A percentile compares a stretch with the other conserved stretches of the same genome.
Conservation (phyloP, 148 eudicot genomes). For the Rhododendron ferrugineum region DNA sequence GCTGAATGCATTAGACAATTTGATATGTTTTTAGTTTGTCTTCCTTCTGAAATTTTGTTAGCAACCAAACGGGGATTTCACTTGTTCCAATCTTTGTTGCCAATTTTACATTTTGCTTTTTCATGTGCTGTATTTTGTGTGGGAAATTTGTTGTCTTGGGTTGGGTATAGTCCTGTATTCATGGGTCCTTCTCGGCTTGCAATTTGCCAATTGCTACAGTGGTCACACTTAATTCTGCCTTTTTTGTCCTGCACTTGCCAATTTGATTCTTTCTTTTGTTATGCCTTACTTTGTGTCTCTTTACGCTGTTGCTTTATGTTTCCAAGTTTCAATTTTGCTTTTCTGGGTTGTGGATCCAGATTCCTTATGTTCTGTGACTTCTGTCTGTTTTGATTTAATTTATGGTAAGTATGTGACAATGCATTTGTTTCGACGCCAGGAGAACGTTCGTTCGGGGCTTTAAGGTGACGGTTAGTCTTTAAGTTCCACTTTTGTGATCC, state of each 20-base stretch:
- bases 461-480: not conserved
- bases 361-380: not conserved
- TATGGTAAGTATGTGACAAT: not conserved
- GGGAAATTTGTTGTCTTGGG: not conserved
- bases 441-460: not conserved
- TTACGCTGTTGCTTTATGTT: not conserved
- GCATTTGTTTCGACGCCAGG: not conserved
- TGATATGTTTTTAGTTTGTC: not conserved
- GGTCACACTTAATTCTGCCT: slow-evolving; percentile 7
- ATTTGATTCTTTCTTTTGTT: not conserved
- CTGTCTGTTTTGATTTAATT: slow-evolving; percentile 7
- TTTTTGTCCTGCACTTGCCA: slow-evolving; percentile 11
- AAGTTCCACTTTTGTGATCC: not conserved
- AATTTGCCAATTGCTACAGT: not conserved
- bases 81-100: not conserved
- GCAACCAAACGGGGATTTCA: not conserved
- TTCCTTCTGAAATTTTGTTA: slow-evolving; percentile 1
- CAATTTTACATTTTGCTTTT: not conserved
- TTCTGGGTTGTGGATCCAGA: slow-evolving; percentile 13
- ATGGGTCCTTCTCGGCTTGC: not conserved
- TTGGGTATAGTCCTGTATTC: not conserved
- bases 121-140: not conserved
- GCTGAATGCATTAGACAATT: not conserved
- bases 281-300: slow-evolving; percentile 1
- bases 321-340: not conserved